phyloP scores from a whole-genome alignment of 257 asterid species.

The Mitragyna speciosa region DNA sequence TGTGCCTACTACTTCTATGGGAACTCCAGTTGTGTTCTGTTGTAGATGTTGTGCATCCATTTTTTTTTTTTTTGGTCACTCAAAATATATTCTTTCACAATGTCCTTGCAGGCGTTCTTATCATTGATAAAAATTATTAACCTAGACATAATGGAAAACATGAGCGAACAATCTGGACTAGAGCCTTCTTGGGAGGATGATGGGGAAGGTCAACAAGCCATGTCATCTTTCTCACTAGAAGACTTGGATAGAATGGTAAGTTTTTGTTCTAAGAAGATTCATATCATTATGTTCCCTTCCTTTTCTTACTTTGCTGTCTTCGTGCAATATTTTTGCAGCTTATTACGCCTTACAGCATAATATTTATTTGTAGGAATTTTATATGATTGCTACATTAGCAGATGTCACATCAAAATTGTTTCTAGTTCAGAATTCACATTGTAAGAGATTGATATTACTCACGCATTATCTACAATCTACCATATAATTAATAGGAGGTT shows the following conservation, averaged over 20 bases:
- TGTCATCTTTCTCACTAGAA: conserved; percentile 92
- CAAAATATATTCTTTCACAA: conserved; percentile 15
- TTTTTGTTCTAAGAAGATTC: not conserved
- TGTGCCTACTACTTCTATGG: not conserved
- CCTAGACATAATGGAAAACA: conserved; percentile 94
- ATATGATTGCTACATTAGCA: too few relatives aligned
- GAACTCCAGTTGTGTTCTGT: not conserved
- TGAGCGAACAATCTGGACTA: conserved; percentile 89
- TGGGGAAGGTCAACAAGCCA: conserved; percentile 94
- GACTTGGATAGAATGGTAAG: conserved; percentile 85
- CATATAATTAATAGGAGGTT: too few relatives aligned
- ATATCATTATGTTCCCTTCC: not conserved
- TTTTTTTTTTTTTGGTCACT: not conserved
- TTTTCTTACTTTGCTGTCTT: not conserved
- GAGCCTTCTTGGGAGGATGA: conserved; percentile 92
- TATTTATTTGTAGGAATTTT: not conserved
- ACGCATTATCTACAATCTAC: too few relatives aligned
- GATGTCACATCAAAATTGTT: too few relatives aligned
- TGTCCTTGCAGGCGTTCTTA: conserved; percentile 72
- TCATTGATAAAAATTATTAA: conserved; percentile 83
- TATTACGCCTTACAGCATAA: not conserved
- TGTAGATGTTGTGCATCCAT: not conserved
- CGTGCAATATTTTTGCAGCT: not conserved
- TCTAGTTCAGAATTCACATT: too few relatives aligned
- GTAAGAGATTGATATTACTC: too few relatives aligned